These are phyloP conservation scores for Aspergillus cristatus DNA, from an alignment of 495 filamentous ascomycete species.

Conservation along the genomic window DNA sequence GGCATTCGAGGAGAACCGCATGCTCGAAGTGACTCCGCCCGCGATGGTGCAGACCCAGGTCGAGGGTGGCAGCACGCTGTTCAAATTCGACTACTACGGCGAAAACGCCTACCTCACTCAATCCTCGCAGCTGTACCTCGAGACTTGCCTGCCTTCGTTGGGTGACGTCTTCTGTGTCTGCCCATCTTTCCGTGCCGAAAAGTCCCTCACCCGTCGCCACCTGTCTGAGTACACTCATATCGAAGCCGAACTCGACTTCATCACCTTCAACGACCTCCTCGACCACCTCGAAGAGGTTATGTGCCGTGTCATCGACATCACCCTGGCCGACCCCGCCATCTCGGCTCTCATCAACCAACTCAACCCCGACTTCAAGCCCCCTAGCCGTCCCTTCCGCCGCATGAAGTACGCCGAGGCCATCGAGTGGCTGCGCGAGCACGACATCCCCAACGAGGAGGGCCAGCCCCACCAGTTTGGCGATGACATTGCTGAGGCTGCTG, in stretches of 20 bases:
- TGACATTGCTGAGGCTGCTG: conserved; percentile 96
- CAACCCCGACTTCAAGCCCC: conserved; percentile 80
- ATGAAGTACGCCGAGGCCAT: conserved; percentile 96
- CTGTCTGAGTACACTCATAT: conserved; percentile 95
- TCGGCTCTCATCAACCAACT: conserved; percentile 64
- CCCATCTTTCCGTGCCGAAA: conserved; percentile 97
- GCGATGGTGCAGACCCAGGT: conserved; percentile 99
- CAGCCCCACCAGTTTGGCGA: conserved; percentile 87
- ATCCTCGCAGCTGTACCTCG: conserved; percentile 95
- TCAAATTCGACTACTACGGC: conserved; percentile 90
- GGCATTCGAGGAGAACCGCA: conserved; percentile 67
- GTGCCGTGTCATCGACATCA: conserved; percentile 71
- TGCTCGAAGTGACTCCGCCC: conserved; percentile 82
- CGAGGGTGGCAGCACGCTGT: conserved; percentile 90
- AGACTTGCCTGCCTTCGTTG: conserved; percentile 83
- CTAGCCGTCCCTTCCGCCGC: conserved; percentile 79
- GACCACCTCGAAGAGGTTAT: conserved; percentile 83
- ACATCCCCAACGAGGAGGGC: conserved; percentile 88
- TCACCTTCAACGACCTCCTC: conserved; percentile 88
- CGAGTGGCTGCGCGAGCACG: conserved; percentile 79
- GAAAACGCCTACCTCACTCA: conserved; percentile 93
- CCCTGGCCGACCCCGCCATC: conserved; percentile 61
- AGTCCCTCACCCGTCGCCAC: conserved; percentile 88
- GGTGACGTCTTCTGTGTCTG: conserved; percentile 97
- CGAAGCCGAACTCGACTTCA: conserved; percentile 94